Evolutionary conservation across 768 basidiomycete genomes (phyloP).

Genomic region (Russula sp.): DNA sequence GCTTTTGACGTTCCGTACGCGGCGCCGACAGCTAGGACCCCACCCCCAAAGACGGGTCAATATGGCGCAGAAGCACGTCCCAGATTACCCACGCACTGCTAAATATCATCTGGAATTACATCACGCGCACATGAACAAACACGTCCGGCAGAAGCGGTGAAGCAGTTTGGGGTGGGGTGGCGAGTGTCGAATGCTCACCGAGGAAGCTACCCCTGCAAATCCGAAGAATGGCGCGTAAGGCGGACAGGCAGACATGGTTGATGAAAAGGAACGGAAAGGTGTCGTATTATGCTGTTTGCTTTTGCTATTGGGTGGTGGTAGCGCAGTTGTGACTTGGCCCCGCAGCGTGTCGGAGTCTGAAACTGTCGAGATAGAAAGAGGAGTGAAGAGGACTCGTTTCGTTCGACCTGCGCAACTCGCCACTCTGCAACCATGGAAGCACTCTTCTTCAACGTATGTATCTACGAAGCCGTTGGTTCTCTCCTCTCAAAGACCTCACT

Average conservation of each 20-base stretch:
- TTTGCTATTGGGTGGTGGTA: too few species aligned
- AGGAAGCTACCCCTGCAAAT: constrained; percentile 91
- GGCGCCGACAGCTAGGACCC: constrained; percentile 72
- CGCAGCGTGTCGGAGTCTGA: constrained; percentile 19
- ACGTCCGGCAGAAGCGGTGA: too few species aligned
- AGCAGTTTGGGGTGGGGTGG: too few species aligned
- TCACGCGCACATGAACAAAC: neutral
- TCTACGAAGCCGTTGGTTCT: neutral
- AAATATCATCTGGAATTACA: constrained; percentile 75
- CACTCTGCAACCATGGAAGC: constrained; percentile 58
- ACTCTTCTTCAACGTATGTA: constrained; percentile 77
- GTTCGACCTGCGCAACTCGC: constrained; percentile 1
- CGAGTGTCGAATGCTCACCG: constrained; percentile 47
- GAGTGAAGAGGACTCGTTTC: neutral
- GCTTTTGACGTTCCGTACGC: constrained; percentile 96
- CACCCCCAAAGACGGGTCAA: neutral
- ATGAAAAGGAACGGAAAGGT: constrained; percentile 9
- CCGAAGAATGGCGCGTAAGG: constrained; percentile 98
- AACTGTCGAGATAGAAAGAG: neutral
- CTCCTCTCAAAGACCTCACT: constrained; percentile 26
- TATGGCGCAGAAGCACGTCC: neutral
- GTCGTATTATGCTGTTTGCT: neutral
- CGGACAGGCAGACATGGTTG: constrained; percentile 51
- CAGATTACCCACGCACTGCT: constrained; percentile 61
- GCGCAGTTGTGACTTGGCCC: too few species aligned